Evolutionary conservation across 352 stramenopile species (phyloP), one percentile per base, ranked within the genome.

Genomic region (Pythium rishiriense): DNA sequence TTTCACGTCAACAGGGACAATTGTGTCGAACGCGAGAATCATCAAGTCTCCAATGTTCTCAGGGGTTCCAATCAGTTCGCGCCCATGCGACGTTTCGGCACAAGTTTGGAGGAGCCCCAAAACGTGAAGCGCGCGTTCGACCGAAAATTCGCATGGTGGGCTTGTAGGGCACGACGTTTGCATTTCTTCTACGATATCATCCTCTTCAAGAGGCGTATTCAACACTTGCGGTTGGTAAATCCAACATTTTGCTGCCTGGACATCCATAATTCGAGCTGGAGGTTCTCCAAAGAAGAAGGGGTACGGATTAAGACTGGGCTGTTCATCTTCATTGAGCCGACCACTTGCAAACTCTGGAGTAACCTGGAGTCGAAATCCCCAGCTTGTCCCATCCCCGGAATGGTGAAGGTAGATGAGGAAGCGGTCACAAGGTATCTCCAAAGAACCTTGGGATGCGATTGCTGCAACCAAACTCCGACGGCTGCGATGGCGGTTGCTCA

Each of bases 361-460:
- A 10, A 76, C 82, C 3, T 86, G 46, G 10, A 91, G 64, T 4
- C 85, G 77, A 58, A 91, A 91, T 26, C 84, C 85, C 85, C 85
- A 94, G 8, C 72, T 70, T n/a, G 69, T 76, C 1, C 79, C 77
- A 6, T 65, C 70, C 6, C 70, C 73, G 54, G 80, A 76, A 24
- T 85, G 85, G 39, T 85, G 83, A 39, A 93, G 88, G 53, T 91
- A 90, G 12, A 93, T 75, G 45, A 92, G 65, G 68, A 91, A 90
- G 2, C 73, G 72, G 66, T 92, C 86, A 6, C 72, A 78, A 3
- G 75, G 73, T 31, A 94, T 87, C 35, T 92, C 83, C 15, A 91
- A 57, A n/a, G 75, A 68, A 46, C 70, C 69, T 31, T 66, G 45
- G 5, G 49, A 62, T 11, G 50, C 52, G 0, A 67, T 7, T 4